These are phyloP conservation scores for Candida anutae DNA, from an alignment of 1,139 yeast genomes.

Conservation along the genomic window DNA sequence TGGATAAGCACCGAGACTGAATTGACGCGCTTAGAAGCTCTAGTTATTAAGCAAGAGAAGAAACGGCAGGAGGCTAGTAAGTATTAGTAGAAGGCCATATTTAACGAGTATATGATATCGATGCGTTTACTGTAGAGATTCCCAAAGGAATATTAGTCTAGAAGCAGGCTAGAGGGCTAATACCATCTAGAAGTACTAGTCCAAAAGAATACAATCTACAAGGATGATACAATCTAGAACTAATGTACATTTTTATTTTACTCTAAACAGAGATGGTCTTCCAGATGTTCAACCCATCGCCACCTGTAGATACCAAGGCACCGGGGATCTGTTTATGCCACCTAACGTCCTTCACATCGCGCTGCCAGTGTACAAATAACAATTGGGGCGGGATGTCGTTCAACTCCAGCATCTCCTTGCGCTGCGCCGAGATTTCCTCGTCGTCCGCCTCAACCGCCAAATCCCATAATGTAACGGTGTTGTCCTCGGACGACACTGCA, in stretches of 20 bases:
- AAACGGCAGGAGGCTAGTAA: neutral
- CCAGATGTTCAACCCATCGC: constrained; percentile 93
- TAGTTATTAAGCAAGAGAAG: neutral
- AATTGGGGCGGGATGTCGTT: constrained; percentile 93
- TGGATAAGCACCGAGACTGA: constrained; percentile 13
- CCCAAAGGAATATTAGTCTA: constrained; percentile 5
- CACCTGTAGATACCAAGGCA: constrained; percentile 87
- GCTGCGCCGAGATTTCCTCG: constrained; percentile 80
- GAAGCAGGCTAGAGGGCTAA: too few species aligned
- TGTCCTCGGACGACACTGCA: constrained; percentile 94
- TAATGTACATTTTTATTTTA: too few species aligned
- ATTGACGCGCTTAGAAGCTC: neutral
- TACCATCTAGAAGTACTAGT: too few species aligned
- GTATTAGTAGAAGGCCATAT: too few species aligned
- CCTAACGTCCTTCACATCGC: constrained; percentile 93
- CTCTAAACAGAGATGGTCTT: constrained; percentile 83
- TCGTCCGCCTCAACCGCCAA: constrained; percentile 95
- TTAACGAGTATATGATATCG: too few species aligned
- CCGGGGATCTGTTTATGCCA: constrained; percentile 99
- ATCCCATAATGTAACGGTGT: constrained; percentile 96
- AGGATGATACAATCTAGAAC: too few species aligned
- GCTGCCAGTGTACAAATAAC: constrained; percentile 96
- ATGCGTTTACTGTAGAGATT: constrained; percentile 1
- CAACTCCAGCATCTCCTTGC: constrained; percentile 64
- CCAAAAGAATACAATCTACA: too few species aligned